These are phyloP conservation scores for Phytophthora idaei DNA, from an alignment of 352 stramenopile genomes.

Conservation along the genomic window DNA sequence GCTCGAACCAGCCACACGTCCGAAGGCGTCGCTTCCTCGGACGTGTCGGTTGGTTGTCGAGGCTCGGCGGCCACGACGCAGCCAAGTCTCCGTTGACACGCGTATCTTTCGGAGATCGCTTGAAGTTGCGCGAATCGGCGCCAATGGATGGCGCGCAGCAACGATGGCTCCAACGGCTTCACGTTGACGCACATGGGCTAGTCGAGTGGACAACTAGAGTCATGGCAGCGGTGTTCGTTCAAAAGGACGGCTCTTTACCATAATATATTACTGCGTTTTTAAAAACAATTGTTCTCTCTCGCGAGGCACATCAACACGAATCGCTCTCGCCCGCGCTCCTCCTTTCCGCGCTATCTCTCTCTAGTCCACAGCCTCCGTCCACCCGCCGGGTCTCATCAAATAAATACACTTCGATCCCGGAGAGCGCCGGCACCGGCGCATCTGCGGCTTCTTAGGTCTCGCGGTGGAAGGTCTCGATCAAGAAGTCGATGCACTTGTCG, in stretches of 20 bases:
- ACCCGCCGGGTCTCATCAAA: constrained; percentile 35
- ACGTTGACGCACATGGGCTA: neutral
- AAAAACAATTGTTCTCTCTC: constrained; percentile 41
- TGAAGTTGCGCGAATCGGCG: constrained; percentile 8
- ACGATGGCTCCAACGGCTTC: neutral
- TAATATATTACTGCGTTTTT: constrained; percentile 49
- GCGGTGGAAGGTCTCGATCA: constrained; percentile 76
- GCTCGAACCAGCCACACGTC: neutral
- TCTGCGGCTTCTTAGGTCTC: constrained; percentile 34
- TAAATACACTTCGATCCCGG: constrained; percentile 49
- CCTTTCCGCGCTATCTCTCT: constrained; percentile 14
- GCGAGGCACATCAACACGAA: constrained; percentile 36
- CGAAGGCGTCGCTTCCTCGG: constrained; percentile 1
- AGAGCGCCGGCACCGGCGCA: constrained; percentile 3
- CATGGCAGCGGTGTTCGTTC: constrained; percentile 2
- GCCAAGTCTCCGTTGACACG: constrained; percentile 4
- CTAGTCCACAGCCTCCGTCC: constrained; percentile 26
- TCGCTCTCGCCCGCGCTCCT: constrained; percentile 12
- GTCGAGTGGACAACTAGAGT: too few species aligned
- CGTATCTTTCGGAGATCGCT: constrained; percentile 13
- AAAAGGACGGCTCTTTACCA: constrained; percentile 34
- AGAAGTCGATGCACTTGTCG: constrained; percentile 83
- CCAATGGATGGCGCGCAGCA: neutral
- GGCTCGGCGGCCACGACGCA: neutral
- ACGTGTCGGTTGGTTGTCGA: constrained; percentile 10